Base-by-base conservation (phyloP, 176 grass and related monocot genomes). In the Zoysia japonica region DNA sequence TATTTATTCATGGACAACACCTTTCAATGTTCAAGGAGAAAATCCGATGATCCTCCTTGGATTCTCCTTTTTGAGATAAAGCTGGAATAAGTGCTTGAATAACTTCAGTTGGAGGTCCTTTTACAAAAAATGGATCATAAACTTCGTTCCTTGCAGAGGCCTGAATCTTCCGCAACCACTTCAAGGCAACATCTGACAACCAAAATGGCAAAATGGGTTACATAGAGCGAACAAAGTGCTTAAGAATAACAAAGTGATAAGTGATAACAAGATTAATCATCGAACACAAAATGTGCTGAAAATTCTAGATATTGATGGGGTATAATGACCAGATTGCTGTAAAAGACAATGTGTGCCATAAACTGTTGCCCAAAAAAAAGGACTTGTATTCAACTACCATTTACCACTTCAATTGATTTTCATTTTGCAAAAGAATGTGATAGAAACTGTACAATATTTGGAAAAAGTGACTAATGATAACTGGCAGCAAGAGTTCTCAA, bases 61-160 rank as follows among this genome's bases (percentile, higher is more conserved):
- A 82, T 13, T 51, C 66, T 88, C 83, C 87, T 69, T 90, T 90
- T 54, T 90, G 79, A 72, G 85, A 80, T 80, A 97, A 61, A 74
- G 82, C 77, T 72, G 92, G 89, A 82, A 97, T 83, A 71, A 97
- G 88, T 36, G 78, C 83, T 68, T 94, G 87, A 62, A 97, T 85
- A 59, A 94, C 87, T 94, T 94, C 91, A 83, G 76, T 92, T 81
- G 70, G 84, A 90, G 92, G 87, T 78, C 89, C 95, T 73, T 90
- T 75, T 60, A 90, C 66, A 78, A 94, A 97, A 94, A 97, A 92
- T 47, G 83, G 80, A 90, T 97, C 95, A 78, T 97, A 97, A 77
- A 94, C 42, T 85, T 94, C 87, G 61, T 84, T 92, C 79, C 85
- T 94, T 51, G 72, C 84, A 75, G 83, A 85, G 71, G 41, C 68